Conservation (phyloP, 176 grass and related monocot genomes). For the Phoenix dactylifera region DNA sequence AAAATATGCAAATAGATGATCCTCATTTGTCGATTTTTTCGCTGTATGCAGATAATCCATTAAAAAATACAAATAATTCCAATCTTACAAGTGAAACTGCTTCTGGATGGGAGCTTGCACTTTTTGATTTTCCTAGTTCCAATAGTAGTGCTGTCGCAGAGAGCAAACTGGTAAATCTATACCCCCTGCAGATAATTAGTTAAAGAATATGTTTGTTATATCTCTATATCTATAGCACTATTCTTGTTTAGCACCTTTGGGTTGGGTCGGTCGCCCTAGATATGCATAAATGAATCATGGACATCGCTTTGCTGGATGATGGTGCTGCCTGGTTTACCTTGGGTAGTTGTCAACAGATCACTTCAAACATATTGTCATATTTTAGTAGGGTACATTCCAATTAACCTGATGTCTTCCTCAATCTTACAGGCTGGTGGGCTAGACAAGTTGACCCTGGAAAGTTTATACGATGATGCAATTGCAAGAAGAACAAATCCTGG, state of each 20-base stretch:
- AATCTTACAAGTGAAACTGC: neutral
- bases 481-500: neutral
- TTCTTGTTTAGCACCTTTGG: too few relatives aligned
- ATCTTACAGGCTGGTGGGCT: constrained; percentile 10
- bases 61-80: neutral
- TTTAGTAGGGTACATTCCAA: too few relatives aligned
- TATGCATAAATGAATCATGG: too few relatives aligned
- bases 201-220: too few relatives aligned
- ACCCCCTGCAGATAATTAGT: too few relatives aligned
- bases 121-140: constrained; percentile 2
- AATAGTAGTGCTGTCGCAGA: constrained; percentile 8
- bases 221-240: too few relatives aligned
- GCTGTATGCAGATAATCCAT: neutral
- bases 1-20: neutral
- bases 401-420: neutral
- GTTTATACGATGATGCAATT: constrained; percentile 14
- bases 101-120: constrained; percentile 2
- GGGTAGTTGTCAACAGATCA: too few relatives aligned
- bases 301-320: too few relatives aligned
- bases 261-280: too few relatives aligned
- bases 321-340: too few relatives aligned
- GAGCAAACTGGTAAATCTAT: constrained; percentile 11
- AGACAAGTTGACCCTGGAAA: constrained; percentile 10
- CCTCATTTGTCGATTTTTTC: neutral
- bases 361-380: too few relatives aligned